phyloP scores from a whole-genome alignment of 169 alveolate species.

The Ichthyophthirius multifiliis region DNA sequence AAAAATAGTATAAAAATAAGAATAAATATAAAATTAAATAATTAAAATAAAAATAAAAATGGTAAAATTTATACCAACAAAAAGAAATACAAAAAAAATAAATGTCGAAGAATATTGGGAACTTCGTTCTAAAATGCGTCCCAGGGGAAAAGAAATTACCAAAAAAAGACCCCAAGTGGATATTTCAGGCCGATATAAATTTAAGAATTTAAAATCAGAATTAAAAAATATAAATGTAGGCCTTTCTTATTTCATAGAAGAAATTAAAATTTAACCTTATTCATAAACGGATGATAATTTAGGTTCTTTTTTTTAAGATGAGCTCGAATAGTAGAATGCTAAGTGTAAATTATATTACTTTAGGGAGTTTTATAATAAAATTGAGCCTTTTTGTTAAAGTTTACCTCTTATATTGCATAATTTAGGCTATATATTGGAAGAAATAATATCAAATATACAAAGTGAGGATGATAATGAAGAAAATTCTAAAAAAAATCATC shows the following conservation, averaged over 20 bases:
- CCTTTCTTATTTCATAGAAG: not conserved
- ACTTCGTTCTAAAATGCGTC: not conserved
- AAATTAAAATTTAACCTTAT: not conserved
- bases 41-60: not conserved
- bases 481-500: not conserved
- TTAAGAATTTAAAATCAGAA: not conserved
- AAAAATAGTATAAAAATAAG: no score
- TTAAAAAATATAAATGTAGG: not conserved
- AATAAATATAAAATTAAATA: no score
- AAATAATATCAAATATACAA: not conserved
- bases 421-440: not conserved
- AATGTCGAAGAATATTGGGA: not conserved
- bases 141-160: not conserved
- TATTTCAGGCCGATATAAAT: not conserved
- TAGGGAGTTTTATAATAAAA: not conserved
- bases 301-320: constrained; percentile 4
- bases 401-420: not conserved
- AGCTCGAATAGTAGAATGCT: not conserved
- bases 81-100: not conserved
- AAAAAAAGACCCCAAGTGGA: not conserved
- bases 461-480: not conserved
- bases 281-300: constrained; percentile 4
- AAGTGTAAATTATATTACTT: not conserved
- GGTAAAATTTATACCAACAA: constrained; percentile 4
- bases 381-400: not conserved